A percentile compares a stretch with the other conserved stretches of the same genome.
Conservation (phyloP, 169 alveolate genomes). For the Plasmodium gaboni region DNA sequence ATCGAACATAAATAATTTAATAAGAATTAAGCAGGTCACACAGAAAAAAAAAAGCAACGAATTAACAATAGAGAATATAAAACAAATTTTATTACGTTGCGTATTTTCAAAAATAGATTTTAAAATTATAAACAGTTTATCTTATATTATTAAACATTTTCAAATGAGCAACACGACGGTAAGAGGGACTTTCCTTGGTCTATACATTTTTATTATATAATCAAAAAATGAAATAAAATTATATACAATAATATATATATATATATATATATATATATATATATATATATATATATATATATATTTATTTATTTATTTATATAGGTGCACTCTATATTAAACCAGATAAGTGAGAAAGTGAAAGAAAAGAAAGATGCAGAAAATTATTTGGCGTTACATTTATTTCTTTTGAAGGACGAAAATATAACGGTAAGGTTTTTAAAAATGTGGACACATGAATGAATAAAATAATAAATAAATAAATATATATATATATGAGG, state of each 20-base stretch:
- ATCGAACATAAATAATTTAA: constrained; percentile 21
- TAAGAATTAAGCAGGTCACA: constrained; percentile 21
- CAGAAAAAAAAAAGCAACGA: neutral
- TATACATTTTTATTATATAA: neutral
- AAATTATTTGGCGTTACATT: constrained; percentile 23
- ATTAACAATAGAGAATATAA: constrained; percentile 24
- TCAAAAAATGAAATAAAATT: too few species aligned
- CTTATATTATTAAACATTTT: constrained; percentile 41
- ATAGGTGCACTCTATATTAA: constrained; percentile 41
- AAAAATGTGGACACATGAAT: neutral
- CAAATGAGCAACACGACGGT: constrained; percentile 7
- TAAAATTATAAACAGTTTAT: constrained; percentile 18
- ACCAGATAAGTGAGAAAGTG: constrained; percentile 39
- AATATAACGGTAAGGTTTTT: neutral
- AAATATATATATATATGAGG: neutral
- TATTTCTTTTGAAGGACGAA: constrained; percentile 57
- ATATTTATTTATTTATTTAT: neutral
- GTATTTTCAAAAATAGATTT: constrained; percentile 19
- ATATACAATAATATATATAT: neutral
- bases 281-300: neutral
- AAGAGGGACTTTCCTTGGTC: neutral
- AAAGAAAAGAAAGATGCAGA: constrained; percentile 33
- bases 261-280: neutral
- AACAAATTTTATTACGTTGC: constrained; percentile 28
- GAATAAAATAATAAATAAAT: neutral